Evolutionary conservation across 1,284 basidiomycete species (phyloP), one percentile per base, ranked within the genome.

Genomic region (Kalmanozyma brasiliensis): DNA sequence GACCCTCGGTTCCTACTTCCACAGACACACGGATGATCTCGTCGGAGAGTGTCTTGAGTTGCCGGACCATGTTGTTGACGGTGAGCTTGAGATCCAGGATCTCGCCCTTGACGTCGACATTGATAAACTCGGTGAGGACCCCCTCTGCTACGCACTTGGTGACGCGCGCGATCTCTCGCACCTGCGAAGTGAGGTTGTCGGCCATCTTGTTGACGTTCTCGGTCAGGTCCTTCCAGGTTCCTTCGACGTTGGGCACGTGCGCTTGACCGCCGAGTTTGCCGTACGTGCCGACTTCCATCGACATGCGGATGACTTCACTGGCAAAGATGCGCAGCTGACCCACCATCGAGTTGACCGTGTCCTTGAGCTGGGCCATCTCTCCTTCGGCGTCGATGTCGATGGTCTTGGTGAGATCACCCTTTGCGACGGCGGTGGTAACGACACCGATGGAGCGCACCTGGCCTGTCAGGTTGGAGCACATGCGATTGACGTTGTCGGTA

Each of bases 101-200:
- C 85, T 98, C 95, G 61, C 95, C 94, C 82, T 94, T 92, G 22
- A 95, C 94, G 78, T 97, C 94, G 67, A 97, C 94, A 67, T 93
- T 90, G 83, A 98, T 93, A 38, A 90, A 89, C 83, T 93, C 91
- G 70, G 86, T 88, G 47, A 98, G 85, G 79, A 98, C 93, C 52
- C 96, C 96, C 63, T 90, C 86, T 1, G 96, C 95, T 69, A 98
- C 95, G 38, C 81, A 82, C 40, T 82, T 82, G 24, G 81, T 82
- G 17, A 82, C 81, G n/a, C 81, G 79, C 0, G 81, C 81, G 36
- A 82, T 82, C 53, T 82, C 81, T 52, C 81, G 73, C 32, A 82
- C 81, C 51, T 77, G 72, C 29, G 73, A 76, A 4, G 69, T 74
- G 16, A 74, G 55, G 38, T 79, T 76, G 53, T 84, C 82, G 33